These are phyloP conservation scores for Blumeria hordei DNA, from an alignment of 2,329 filamentous ascomycete genomes.

Conservation along the genomic window DNA sequence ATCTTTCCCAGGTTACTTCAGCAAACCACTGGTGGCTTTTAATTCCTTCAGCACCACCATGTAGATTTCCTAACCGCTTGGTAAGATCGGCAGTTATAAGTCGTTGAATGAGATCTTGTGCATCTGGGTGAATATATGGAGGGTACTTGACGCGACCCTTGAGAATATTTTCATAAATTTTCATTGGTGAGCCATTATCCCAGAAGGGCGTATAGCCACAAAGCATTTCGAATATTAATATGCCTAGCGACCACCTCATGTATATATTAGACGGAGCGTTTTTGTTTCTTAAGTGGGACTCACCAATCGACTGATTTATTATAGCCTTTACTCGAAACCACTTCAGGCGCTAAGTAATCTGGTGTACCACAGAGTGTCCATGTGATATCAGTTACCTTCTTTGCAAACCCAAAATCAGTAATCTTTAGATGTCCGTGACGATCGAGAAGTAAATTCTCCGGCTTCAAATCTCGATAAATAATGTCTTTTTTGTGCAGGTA, in stretches of 20 bases:
- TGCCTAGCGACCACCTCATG: slow-evolving; percentile 85
- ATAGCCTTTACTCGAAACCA: slow-evolving; percentile 97
- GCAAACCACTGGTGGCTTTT: slow-evolving; percentile 93
- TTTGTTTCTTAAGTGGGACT: slow-evolving; percentile 17
- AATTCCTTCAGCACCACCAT: slow-evolving; percentile 73
- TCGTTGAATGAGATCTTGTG: slow-evolving; percentile 74
- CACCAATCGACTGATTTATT: slow-evolving; percentile 99
- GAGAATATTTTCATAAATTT: slow-evolving; percentile 98
- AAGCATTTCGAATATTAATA: slow-evolving; percentile 98
- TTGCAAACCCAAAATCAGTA: slow-evolving; percentile 95
- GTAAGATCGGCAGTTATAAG: slow-evolving; percentile 89
- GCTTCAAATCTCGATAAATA: slow-evolving; percentile 94
- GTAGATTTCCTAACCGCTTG: slow-evolving; percentile 82
- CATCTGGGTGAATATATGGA: slow-evolving; percentile 81
- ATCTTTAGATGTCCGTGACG: slow-evolving; percentile 90
- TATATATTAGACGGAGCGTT: slow-evolving; percentile 4
- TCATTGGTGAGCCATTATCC: slow-evolving; percentile 93
- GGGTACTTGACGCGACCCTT: slow-evolving; percentile 93
- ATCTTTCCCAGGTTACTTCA: slow-evolving; percentile 90
- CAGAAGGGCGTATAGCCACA: slow-evolving; percentile 98
- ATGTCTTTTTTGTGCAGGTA: slow-evolving; percentile 89
- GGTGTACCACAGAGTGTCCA: slow-evolving; percentile 97
- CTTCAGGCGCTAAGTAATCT: slow-evolving; percentile 90
- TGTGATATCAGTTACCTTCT: slow-evolving; percentile 94
- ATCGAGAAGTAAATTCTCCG: slow-evolving; percentile 78